A percentile compares a stretch with the other conserved stretches of the same genome.
These are phyloP conservation scores for Rubroboletus pulcherrimus DNA, from an alignment of 768 basidiomycete species.

Conservation along the genomic window DNA sequence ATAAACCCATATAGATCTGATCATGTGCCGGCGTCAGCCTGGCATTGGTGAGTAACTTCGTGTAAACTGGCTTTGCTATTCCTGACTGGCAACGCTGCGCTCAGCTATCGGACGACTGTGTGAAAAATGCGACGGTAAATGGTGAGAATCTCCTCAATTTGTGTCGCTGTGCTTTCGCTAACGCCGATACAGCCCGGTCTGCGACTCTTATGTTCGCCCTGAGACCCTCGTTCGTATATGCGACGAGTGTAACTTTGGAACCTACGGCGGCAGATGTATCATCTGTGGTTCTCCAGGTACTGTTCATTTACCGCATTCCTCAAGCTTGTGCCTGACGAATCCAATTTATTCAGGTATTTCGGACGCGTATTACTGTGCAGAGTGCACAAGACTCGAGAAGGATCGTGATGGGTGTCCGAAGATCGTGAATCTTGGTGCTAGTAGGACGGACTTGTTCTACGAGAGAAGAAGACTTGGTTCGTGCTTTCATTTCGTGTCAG, in stretches of 20 bases:
- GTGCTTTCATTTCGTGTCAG: slow-evolving; percentile 14
- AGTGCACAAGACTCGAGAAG: slow-evolving; percentile 95
- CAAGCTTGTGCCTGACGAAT: neutral
- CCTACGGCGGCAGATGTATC: slow-evolving; percentile 96
- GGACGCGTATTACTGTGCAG: slow-evolving; percentile 98
- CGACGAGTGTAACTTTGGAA: slow-evolving; percentile 99
- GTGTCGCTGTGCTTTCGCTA: neutral
- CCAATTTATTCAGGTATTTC: slow-evolving; percentile 70
- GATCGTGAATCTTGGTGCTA: slow-evolving; percentile 95
- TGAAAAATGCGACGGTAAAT: slow-evolving; percentile 99
- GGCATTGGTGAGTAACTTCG: slow-evolving; percentile 73
- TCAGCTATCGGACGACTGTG: slow-evolving; percentile 95
- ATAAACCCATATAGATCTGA: slow-evolving; percentile 63
- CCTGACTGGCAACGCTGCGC: slow-evolving; percentile 6
- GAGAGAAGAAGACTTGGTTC: slow-evolving; percentile 80
- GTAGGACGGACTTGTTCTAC: slow-evolving; percentile 89
- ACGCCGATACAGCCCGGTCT: slow-evolving; percentile 72
- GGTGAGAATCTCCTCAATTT: slow-evolving; percentile 48
- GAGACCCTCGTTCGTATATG: slow-evolving; percentile 98
- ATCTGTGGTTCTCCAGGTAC: slow-evolving; percentile 94
- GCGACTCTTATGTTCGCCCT: slow-evolving; percentile 98
- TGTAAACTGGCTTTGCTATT: neutral
- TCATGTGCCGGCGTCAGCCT: slow-evolving; percentile 97
- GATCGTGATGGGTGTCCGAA: slow-evolving; percentile 98
- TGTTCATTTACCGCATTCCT: slow-evolving; percentile 14